phyloP scores from a whole-genome alignment of 2,329 filamentous ascomycete species.

The Metarhizium robertsii region DNA sequence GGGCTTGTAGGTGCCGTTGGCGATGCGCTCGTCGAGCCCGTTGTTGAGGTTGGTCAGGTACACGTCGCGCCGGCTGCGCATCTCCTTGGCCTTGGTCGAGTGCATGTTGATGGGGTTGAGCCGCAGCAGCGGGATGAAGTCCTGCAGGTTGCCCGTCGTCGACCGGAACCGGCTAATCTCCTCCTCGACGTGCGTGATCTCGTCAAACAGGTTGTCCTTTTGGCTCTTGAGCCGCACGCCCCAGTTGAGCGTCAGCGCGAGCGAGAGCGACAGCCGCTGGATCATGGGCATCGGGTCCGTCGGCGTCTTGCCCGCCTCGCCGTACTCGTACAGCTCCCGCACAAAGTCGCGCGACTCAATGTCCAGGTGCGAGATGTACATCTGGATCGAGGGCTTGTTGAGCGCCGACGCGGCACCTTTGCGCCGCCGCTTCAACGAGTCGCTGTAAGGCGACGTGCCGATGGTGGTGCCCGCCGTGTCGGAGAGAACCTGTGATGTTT shows the following conservation, averaged over 20 bases:
- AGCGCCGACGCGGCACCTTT: slow-evolving; percentile 58
- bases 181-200: slow-evolving; percentile 55
- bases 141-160: slow-evolving; percentile 52
- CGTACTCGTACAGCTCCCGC: slow-evolving; percentile 49
- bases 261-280: slow-evolving; percentile 51
- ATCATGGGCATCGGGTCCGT: slow-evolving; percentile 62
- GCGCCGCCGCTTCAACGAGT: slow-evolving; percentile 52
- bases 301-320: slow-evolving; percentile 40
- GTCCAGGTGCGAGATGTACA: slow-evolving; percentile 53
- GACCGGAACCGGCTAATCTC: slow-evolving; percentile 49
- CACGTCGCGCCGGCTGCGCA: slow-evolving; percentile 49
- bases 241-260: slow-evolving; percentile 58
- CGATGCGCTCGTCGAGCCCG: slow-evolving; percentile 51
- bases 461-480: slow-evolving; percentile 60
- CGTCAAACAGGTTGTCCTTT: slow-evolving; percentile 49
- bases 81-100: slow-evolving; percentile 47
- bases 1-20: slow-evolving; percentile 48
- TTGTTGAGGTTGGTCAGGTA: slow-evolving; percentile 49
- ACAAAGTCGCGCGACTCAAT: slow-evolving; percentile 55
- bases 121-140: slow-evolving; percentile 49
- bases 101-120: slow-evolving; percentile 54
- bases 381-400: slow-evolving; percentile 54
- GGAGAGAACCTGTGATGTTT: slow-evolving; percentile 42
- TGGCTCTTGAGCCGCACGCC: slow-evolving; percentile 49
- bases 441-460: slow-evolving; percentile 57